phyloP scores from a whole-genome alignment of 305 asterid genomes.

The Rubia peregrina region DNA sequence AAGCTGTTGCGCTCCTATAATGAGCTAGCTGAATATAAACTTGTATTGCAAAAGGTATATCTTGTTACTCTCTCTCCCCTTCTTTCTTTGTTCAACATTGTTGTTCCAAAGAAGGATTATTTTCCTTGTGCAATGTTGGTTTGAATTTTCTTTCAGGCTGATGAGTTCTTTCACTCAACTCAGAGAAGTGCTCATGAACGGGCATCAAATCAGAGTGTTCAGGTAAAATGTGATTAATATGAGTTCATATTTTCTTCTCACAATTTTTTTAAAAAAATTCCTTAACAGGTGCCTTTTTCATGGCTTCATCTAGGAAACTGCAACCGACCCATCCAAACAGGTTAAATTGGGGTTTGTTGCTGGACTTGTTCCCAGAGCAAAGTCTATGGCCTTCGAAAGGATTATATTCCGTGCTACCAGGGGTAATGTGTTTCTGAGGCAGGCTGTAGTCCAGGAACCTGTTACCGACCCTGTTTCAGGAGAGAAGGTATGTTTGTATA shows the following conservation, averaged over 20 bases:
- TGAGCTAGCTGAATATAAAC: conserved; percentile 88
- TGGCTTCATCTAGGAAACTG: conserved; percentile 39
- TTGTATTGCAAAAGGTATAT: conserved; percentile 75
- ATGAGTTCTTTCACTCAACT: conserved; percentile 75
- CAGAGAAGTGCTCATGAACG: conserved; percentile 73
- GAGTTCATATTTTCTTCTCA: conserved; percentile 11
- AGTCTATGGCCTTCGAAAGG: conserved; percentile 94
- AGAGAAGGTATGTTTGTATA: conserved; percentile 57
- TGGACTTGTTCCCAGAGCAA: conserved; percentile 93
- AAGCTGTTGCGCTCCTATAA: conserved; percentile 85
- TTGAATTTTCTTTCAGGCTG: conserved; percentile 47
- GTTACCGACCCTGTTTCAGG: conserved; percentile 88
- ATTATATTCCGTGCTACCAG: conserved; percentile 96
- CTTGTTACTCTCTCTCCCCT: not conserved
- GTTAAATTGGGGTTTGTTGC: conserved; percentile 81
- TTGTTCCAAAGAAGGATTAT: not conserved
- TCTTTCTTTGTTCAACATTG: not conserved
- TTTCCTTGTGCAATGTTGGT: conserved; percentile 3
- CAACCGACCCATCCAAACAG: conserved; percentile 79
- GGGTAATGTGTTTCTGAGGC: conserved; percentile 90
- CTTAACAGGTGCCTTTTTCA: not conserved
- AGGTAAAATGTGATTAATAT: conserved; percentile 33
- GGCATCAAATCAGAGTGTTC: conserved; percentile 61
- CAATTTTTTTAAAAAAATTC: not conserved
- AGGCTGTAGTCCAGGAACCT: conserved; percentile 68